Base-by-base conservation (phyloP, 176 grass and related monocot genomes). In the Cenchrus americanus region DNA sequence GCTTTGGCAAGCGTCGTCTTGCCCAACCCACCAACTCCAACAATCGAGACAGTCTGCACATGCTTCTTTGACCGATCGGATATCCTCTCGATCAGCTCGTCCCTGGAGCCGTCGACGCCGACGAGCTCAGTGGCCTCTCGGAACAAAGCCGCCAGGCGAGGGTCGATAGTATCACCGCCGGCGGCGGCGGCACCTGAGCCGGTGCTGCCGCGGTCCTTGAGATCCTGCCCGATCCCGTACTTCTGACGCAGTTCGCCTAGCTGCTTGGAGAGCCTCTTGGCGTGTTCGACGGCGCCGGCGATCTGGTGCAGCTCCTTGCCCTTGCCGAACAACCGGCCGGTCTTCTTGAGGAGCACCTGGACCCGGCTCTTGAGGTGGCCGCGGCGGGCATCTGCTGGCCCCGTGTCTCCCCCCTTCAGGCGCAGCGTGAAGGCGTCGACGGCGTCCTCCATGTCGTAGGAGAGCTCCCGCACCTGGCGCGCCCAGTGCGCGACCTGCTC, bases 391-490 rank as follows among this genome's bases (percentile, higher is more conserved):
- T 3, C 34, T 37, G 34, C 3, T 37, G 8, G 7, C 15, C n/a
- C 50, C 5, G 15, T 37, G 34, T 37, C 15, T 1, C 14, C 40
- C 3, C 15, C 21, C 3, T 42, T 3, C 1, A 62, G 1, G 7
- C 21, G 21, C 54, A 26, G 40, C 21, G 24, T 46, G 40, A 74
- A 47, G 15, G 42, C 43, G 11, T 83, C 81, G 19, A 83, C 40
- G 15, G 44, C 50, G 15, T 83, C 81, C 26, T 83, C 81, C 53
- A 46, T 82, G 14, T 82, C 67, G 81, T 65, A 75, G 26, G 81
- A 59, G 11, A 83, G 57, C 69, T 75, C 81, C 19, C 58, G 2
- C 0, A 54, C 42, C 24, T 64, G 40, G 22, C 23, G 43, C 2
- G 24, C 44, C 77, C 44, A 80, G 43, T 22, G 7, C 5, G n/a